These are phyloP conservation scores for Cyclotella cryptica DNA, from an alignment of 108 stramenopile genomes.

Conservation along the genomic window DNA sequence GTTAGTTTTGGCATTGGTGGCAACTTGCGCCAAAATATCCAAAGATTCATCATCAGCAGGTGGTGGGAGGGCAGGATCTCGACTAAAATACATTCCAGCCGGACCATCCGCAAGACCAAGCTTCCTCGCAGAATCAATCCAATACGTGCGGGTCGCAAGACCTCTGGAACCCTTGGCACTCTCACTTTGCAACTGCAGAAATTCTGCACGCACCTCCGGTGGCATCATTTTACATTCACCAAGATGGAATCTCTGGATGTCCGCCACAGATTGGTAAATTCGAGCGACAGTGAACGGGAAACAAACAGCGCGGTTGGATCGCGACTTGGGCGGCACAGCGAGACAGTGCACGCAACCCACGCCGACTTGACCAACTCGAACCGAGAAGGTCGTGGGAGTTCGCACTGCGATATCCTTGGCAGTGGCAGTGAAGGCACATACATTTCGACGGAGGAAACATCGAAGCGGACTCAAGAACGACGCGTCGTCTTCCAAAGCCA, in stretches of 20 bases:
- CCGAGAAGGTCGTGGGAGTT: conserved; percentile 87
- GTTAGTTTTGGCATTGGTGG: conserved; percentile 66
- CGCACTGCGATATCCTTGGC: conserved; percentile 87
- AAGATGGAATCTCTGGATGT: conserved; percentile 91
- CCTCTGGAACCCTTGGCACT: conserved; percentile 92
- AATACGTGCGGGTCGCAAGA: conserved; percentile 87
- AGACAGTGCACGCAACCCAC: conserved; percentile 74
- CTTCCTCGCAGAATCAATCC: conserved; percentile 88
- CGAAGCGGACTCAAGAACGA: conserved; percentile 80
- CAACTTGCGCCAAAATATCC: conserved; percentile 83
- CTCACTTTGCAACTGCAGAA: conserved; percentile 72
- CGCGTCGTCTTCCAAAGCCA: conserved; percentile 74
- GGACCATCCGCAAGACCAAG: conserved; percentile 83
- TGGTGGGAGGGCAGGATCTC: conserved; percentile 75
- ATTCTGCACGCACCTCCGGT: conserved; percentile 64
- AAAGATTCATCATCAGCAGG: conserved; percentile 54
- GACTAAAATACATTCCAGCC: conserved; percentile 76
- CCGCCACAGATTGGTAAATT: conserved; percentile 91
- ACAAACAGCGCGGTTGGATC: conserved; percentile 88
- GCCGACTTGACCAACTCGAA: conserved; percentile 54
- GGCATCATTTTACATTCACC: conserved; percentile 87
- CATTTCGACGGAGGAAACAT: conserved; percentile 88
- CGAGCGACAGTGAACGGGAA: conserved; percentile 89
- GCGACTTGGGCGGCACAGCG: conserved; percentile 67
- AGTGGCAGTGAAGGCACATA: conserved; percentile 86